phyloP scores from a whole-genome alignment of 768 basidiomycete genomes.

The Termitomyces sp. region DNA sequence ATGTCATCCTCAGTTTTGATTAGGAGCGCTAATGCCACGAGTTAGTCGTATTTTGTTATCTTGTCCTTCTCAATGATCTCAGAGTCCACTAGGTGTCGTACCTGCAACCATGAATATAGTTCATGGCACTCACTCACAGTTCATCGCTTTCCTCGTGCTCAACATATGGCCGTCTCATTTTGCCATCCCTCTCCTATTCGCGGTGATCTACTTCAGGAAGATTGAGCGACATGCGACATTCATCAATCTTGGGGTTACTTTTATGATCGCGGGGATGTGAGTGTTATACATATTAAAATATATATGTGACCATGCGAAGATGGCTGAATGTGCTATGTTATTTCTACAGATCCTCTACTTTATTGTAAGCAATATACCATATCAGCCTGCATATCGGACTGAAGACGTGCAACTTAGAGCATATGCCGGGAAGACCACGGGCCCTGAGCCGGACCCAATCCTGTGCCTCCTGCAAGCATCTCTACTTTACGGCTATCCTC shows the following conservation, averaged over 20 bases:
- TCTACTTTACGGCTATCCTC: constrained; percentile 45
- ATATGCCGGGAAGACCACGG: constrained; percentile 37
- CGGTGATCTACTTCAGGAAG: constrained; percentile 35
- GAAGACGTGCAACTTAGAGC: background rate
- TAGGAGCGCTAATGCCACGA: background rate
- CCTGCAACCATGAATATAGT: constrained; percentile 32
- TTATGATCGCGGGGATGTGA: constrained; percentile 44
- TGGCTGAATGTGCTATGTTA: background rate
- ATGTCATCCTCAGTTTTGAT: constrained; percentile 5
- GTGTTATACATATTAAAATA: constrained; percentile 13
- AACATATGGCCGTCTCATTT: constrained; percentile 50
- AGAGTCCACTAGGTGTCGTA: background rate
- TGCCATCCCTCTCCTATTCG: constrained; percentile 42
- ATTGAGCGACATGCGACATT: constrained; percentile 45
- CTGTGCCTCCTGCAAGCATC: constrained; percentile 46
- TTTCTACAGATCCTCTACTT: constrained; percentile 30
- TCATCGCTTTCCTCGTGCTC: constrained; percentile 39
- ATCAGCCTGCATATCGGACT: background rate
- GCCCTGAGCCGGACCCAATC: constrained; percentile 40
- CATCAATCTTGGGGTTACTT: constrained; percentile 40
- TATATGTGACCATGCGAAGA: background rate
- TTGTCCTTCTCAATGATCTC: background rate
- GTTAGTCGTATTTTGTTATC: background rate
- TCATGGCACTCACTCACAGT: constrained; percentile 35
- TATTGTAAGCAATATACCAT: constrained; percentile 28